phyloP scores from a whole-genome alignment of 768 basidiomycete genomes.

The Butyriboletus loyo region DNA sequence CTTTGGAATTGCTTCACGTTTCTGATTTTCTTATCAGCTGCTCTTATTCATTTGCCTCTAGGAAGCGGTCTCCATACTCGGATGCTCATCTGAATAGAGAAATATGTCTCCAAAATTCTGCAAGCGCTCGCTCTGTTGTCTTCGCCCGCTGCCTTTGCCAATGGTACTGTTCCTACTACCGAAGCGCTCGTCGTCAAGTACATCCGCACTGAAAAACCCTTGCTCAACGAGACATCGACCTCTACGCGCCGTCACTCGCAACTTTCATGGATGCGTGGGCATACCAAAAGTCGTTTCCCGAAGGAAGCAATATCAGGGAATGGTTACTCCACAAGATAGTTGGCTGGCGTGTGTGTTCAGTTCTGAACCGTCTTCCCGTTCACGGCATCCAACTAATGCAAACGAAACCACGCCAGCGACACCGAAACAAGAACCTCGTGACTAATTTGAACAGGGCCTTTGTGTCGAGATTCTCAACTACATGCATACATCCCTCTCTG shows the following conservation, averaged over 20 bases:
- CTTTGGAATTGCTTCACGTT: background rate
- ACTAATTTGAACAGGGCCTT: no score
- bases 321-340: conserved; percentile 58
- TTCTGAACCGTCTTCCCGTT: background rate
- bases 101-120: conserved; percentile 76
- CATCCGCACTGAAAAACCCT: conserved; percentile 71
- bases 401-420: conserved; percentile 41
- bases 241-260: conserved; percentile 70
- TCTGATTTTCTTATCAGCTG: background rate
- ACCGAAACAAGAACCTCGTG: conserved; percentile 52
- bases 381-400: background rate
- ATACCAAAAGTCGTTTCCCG: conserved; percentile 68
- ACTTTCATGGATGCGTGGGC: conserved; percentile 70
- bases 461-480: no score
- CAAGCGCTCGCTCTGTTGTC: conserved; percentile 47
- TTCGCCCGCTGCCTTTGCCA: conserved; percentile 37
- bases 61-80: conserved; percentile 71
- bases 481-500: no score
- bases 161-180: conserved; percentile 6
- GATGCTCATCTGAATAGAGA: conserved; percentile 72
- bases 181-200: conserved; percentile 62
- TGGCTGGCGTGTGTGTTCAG: conserved; percentile 61
- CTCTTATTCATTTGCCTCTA: conserved; percentile 22
- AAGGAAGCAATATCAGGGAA: conserved; percentile 49
- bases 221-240: conserved; percentile 64